Percentiles rank a stretch among this genome's conserved stretches.
Conservation (phyloP, 2,329 filamentous ascomycete species). For the Venturiaceae sp. region DNA sequence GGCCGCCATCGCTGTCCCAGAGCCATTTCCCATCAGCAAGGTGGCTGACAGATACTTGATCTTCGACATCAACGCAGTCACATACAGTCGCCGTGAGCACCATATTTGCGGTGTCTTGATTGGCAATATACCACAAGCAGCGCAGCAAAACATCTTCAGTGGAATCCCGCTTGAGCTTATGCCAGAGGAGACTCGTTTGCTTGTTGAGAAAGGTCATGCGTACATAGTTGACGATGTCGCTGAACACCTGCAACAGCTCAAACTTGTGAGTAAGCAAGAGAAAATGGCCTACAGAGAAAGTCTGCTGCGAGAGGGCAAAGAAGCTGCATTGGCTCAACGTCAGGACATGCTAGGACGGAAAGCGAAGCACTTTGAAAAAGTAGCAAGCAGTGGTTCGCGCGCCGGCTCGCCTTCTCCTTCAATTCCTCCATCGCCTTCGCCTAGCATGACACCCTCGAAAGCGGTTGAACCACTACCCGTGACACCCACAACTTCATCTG, state of each 20-base stretch:
- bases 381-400: conserved; percentile 15
- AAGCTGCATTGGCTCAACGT: conserved; percentile 35
- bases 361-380: conserved; percentile 39
- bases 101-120: conserved; percentile 79
- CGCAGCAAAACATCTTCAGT: conserved; percentile 90
- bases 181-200: conserved; percentile 75
- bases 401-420: background rate
- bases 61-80: conserved; percentile 75
- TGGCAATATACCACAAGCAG: conserved; percentile 82
- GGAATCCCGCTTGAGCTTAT: conserved; percentile 83
- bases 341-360: conserved; percentile 40
- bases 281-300: conserved; percentile 51
- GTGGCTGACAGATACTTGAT: conserved; percentile 77
- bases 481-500: conserved; percentile 29
- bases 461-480: conserved; percentile 17
- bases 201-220: conserved; percentile 67
- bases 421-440: background rate
- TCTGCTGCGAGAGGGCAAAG: conserved; percentile 44
- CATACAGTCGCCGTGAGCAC: conserved; percentile 67
- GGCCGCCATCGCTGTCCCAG: conserved; percentile 26
- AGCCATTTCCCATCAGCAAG: conserved; percentile 68
- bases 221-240: conserved; percentile 72
- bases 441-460: background rate
- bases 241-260: conserved; percentile 58
- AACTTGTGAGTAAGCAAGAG: conserved; percentile 46